A percentile compares a stretch with the other conserved stretches of the same genome.
These are phyloP conservation scores for Lactarius quietus DNA, from an alignment of 768 basidiomycete species.

Conservation along the genomic window DNA sequence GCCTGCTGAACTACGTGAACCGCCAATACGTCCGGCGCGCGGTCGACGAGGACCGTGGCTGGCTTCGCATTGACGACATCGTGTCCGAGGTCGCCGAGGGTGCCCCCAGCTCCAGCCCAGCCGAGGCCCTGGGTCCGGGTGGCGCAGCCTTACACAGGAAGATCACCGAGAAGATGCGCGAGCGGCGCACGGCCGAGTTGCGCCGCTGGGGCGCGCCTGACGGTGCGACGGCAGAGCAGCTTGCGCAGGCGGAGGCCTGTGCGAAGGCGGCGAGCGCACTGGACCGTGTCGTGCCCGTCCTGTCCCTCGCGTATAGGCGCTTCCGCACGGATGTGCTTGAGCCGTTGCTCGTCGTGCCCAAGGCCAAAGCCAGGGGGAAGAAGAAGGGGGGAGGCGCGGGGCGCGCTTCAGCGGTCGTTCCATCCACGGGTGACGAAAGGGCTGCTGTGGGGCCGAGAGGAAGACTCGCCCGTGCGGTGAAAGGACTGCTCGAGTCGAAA, in stretches of 20 bases:
- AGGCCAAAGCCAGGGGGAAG: slow-evolving; percentile 48
- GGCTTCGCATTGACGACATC: slow-evolving; percentile 66
- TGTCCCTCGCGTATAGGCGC: slow-evolving; percentile 62
- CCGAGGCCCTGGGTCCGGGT: slow-evolving; percentile 37
- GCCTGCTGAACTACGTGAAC: slow-evolving; percentile 71
- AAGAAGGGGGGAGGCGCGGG: slow-evolving; percentile 42
- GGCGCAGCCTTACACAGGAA: slow-evolving; percentile 57
- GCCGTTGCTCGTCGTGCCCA: slow-evolving; percentile 64
- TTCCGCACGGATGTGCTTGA: slow-evolving; percentile 73
- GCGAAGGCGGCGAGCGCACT: slow-evolving; percentile 69
- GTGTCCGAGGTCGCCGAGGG: slow-evolving; percentile 30
- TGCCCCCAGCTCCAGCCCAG: neutral
- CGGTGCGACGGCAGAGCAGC: slow-evolving; percentile 44
- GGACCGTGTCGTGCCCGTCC: slow-evolving; percentile 63
- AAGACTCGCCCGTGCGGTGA: slow-evolving; percentile 64
- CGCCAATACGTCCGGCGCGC: slow-evolving; percentile 73
- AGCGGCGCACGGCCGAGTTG: slow-evolving; percentile 58
- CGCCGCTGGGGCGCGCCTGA: slow-evolving; percentile 68
- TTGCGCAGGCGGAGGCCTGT: slow-evolving; percentile 59
- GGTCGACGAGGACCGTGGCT: slow-evolving; percentile 74
- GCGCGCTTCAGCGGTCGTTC: slow-evolving; percentile 16
- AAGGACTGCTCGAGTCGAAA: slow-evolving; percentile 56
- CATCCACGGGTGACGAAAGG: slow-evolving; percentile 32
- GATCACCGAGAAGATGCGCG: slow-evolving; percentile 53
- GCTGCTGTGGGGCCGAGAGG: slow-evolving; percentile 52